Evolutionary conservation across 306 rosid genomes (phyloP).

Genomic region (Lablab purpureus): DNA sequence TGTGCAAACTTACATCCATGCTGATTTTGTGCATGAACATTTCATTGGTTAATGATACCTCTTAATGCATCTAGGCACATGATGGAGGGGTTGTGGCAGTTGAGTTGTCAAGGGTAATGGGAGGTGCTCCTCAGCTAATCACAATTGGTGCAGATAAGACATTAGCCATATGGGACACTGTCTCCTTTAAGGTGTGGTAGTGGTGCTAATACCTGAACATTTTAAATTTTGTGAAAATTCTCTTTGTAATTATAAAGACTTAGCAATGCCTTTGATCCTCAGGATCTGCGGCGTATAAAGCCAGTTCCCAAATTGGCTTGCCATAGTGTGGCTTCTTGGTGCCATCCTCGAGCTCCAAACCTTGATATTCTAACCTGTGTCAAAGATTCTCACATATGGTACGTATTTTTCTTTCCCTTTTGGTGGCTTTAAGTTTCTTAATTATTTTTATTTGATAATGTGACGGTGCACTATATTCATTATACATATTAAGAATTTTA

Average conservation of each 20-base stretch:
- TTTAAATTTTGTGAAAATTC: constrained; percentile 34
- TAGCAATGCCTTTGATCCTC: constrained; percentile 49
- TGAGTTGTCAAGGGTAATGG: constrained; percentile 97
- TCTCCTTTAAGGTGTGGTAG: constrained; percentile 81
- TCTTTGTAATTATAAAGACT: constrained; percentile 38
- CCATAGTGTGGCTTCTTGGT: constrained; percentile 99
- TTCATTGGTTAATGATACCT: constrained; percentile 44
- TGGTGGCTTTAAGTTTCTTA: constrained; percentile 39
- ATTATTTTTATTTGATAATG: constrained; percentile 11
- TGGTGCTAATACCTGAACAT: constrained; percentile 22
- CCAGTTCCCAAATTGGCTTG: constrained; percentile 97
- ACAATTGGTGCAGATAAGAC: constrained; percentile 99
- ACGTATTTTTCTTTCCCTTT: constrained; percentile 39
- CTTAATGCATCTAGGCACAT: constrained; percentile 74
- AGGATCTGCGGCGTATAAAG: constrained; percentile 96
- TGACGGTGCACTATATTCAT: constrained; percentile 28
- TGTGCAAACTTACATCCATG: constrained; percentile 18
- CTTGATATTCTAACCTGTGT: constrained; percentile 98
- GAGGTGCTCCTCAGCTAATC: constrained; percentile 96
- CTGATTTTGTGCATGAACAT: constrained; percentile 15
- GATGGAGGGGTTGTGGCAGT: constrained; percentile 99
- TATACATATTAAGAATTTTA: constrained; percentile 21
- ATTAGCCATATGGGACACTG: constrained; percentile 97
- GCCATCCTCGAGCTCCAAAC: constrained; percentile 99
- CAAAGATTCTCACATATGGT: constrained; percentile 98